Base-by-base conservation (phyloP, 1,284 basidiomycete species). In the Ganoderma sp. region DNA sequence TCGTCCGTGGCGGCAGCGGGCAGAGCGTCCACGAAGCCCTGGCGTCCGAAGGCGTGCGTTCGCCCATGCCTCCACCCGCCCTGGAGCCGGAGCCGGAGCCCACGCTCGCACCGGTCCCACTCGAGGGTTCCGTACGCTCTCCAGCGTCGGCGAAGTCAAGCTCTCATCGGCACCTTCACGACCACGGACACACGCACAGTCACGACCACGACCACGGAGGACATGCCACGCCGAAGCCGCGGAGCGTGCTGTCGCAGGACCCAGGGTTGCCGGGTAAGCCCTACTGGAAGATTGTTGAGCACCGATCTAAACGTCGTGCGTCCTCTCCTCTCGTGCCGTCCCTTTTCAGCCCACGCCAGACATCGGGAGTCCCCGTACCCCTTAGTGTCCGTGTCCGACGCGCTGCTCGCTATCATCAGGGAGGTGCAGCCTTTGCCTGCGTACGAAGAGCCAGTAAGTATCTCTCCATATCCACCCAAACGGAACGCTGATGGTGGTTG, bases 281-380 rank as follows among this genome's bases (percentile, higher is more conserved):
- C 28, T 58, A 39, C 25, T 63, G 43, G 66, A 14, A 67, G 65
- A 41, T 39, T 68, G 48, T 66, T 64, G 62, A 67, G 62, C 58
- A 59, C 42, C 59, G 60, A 54, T 22, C 60, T 60, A 67, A 63
- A 61, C 58, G 52, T 62, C 28, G 54, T 67, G 62, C 41, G 65
- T 67, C 41, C 32, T 34, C n/a, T 54, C 17, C 54, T 41, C 56
- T 58, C 37, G 14, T 43, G 12, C 48, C 14, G 7, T 41, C 22
- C 60, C 42, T 59, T 15, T 25, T 17, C 71, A 91, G 91, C 86
- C 7, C 86, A 92, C 22, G 80, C 86, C 34, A 87, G 93, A 19
- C 88, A 90, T 73, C 85, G 93, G 61, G 81, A 86, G 52, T 96
- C 94, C 0, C 94, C 93, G 0, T 96, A 92, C 75, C 88, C 90